Percentiles rank a stretch among this genome's conserved stretches.
Evolutionary conservation across 148 eudicot species (phyloP).

Genomic region (Dysphania ambrosioides): DNA sequence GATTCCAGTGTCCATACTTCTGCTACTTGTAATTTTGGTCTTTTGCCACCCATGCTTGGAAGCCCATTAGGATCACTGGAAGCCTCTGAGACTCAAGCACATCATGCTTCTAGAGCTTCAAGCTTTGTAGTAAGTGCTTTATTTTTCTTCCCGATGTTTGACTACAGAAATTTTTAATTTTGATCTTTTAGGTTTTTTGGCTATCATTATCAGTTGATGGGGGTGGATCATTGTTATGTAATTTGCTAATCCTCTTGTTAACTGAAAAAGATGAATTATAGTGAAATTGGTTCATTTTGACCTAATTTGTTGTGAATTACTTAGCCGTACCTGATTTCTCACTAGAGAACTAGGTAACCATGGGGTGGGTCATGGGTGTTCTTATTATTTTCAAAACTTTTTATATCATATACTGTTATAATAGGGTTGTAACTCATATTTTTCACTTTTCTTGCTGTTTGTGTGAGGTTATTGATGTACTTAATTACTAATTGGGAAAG

Average conservation of each 20-base stretch:
- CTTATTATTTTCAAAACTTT: not conserved
- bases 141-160: not conserved
- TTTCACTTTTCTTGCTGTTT: not conserved
- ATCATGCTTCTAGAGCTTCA: constrained; percentile 56
- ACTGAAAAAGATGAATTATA: too few species aligned
- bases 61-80: constrained; percentile 53
- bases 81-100: constrained; percentile 60
- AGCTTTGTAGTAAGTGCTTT: constrained; percentile 64
- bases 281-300: too few species aligned
- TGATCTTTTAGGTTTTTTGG: constrained; percentile 1
- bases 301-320: too few species aligned
- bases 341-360: too few species aligned
- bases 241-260: too few species aligned
- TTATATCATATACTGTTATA: not conserved
- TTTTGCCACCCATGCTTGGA: constrained; percentile 53
- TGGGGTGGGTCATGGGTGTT: not conserved
- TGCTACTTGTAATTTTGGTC: constrained; percentile 51
- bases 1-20: constrained; percentile 44
- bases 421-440: not conserved
- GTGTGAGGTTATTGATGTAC: not conserved
- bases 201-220: not conserved
- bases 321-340: too few species aligned
- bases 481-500: too few species aligned
- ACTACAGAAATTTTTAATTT: not conserved
- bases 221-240: too few species aligned